Base-by-base conservation (phyloP, 441 rosid species). In the Bruguiera hainesii region DNA sequence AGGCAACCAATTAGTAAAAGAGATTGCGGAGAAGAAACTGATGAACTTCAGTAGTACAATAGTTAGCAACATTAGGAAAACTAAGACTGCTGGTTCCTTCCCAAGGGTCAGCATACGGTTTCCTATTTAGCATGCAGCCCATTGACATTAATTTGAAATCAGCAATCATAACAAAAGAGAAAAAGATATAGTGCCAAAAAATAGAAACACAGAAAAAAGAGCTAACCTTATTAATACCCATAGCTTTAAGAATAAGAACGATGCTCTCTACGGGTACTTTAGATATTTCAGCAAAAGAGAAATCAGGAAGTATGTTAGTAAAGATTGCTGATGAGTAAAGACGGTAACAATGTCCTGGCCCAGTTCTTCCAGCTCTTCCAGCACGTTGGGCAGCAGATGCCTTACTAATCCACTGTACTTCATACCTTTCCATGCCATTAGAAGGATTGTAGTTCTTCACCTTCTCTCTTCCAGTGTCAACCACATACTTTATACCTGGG, bases 301-400 rank as follows among this genome's bases (percentile, higher is more conserved):
- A 94, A 61, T 88, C 89, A 31, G 82, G 87, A 70, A 91, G 72
- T 65, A 83, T 82, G 77, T 89, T 88, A 69, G 71, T 73, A 73
- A 87, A 91, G 67, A 83, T 92, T 6, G 96, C 88, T 75, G 96
- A 81, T 28, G 98, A 88, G 72, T 91, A 94, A 58, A 94, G 89
- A 70, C 94, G 88, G 69, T 94, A 94, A 72, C 96, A 94, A 79
- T 94, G 97, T 57, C 96, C 98, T 73, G 98, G 98, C 60, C 88
- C 97, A 46, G 97, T 94, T 85, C 99, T 84, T 67, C 99, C 98
- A 75, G 99, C 92, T 82, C 99, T 82, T 80, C 99, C 98, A 50
- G 96, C 96, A 66, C 99, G 89, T 76, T 91, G 98, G 72, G 88
- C 88, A 63, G 98, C 92, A 4, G 98, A 94, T 64, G 97, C 94